Conservation (phyloP, 441 rosid genomes). For the Adansonia madagascariensis region DNA sequence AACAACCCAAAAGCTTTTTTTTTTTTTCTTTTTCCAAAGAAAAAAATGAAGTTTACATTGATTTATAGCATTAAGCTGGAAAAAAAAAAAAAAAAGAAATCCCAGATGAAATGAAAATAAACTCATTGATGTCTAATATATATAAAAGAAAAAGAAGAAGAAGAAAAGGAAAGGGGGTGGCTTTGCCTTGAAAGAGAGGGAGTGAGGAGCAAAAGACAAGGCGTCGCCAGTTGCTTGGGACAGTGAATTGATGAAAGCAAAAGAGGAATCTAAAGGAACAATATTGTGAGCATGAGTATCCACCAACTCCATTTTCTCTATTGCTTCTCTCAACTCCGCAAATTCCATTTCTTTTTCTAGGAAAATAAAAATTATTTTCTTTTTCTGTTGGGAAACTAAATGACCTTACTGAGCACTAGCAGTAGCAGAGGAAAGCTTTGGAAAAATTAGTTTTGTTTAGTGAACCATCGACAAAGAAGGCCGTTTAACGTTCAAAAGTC, state of each 20-base stretch:
- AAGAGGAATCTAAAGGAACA: slow-evolving; percentile 69
- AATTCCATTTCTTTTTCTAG: slow-evolving; percentile 50
- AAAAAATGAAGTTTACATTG: background rate
- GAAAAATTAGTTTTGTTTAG: no score
- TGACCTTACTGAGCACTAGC: background rate
- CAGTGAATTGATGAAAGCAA: slow-evolving; percentile 64
- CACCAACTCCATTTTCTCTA: slow-evolving; percentile 63
- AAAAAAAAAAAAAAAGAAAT: background rate
- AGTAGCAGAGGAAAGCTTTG: no score
- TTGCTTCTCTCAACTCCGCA: slow-evolving; percentile 54
- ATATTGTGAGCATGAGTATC: slow-evolving; percentile 88
- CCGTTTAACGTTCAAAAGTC: no score
- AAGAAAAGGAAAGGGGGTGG: background rate
- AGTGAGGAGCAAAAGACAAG: slow-evolving; percentile 59
- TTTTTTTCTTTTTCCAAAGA: background rate
- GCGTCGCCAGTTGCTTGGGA: slow-evolving; percentile 81
- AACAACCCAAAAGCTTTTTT: background rate
- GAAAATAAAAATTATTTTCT: background rate
- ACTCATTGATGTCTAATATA: background rate
- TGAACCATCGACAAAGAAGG: no score
- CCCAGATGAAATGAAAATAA: background rate
- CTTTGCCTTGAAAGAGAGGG: slow-evolving; percentile 79
- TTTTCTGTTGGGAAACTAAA: background rate
- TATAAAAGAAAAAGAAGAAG: background rate
- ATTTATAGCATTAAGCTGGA: background rate